Conservation (phyloP, 352 stramenopile species). For the Phytophthora pisi region DNA sequence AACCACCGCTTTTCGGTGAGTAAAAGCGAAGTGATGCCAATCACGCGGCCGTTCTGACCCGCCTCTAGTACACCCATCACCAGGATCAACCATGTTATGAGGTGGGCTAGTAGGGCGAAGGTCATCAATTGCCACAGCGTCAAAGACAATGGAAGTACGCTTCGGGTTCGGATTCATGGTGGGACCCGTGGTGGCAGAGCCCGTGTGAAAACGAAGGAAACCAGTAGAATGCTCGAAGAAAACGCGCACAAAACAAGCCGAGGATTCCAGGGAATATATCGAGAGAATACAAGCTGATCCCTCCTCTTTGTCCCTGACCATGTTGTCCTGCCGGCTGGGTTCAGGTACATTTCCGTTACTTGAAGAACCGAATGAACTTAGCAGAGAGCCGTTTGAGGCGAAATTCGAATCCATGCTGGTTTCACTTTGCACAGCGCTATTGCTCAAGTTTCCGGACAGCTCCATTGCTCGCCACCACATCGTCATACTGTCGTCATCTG, state of each 20-base stretch:
- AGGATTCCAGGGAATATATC: slow-evolving; percentile 69
- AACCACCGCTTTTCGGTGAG: slow-evolving; percentile 71
- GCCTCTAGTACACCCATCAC: not conserved
- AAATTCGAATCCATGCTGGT: not conserved
- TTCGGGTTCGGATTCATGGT: slow-evolving; percentile 66
- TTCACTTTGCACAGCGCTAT: not conserved
- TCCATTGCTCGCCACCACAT: slow-evolving; percentile 73
- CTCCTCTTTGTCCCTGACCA: slow-evolving; percentile 31
- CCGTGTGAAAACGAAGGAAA: slow-evolving; percentile 70
- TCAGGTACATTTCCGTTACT: not conserved
- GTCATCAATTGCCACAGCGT: slow-evolving; percentile 60
- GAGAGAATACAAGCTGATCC: slow-evolving; percentile 72
- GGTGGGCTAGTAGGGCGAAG: slow-evolving; percentile 25
- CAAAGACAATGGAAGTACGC: slow-evolving; percentile 62
- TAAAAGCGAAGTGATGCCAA: slow-evolving; percentile 80
- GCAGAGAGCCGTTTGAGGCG: slow-evolving; percentile 4
- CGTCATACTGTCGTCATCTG: slow-evolving; percentile 34
- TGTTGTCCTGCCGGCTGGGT: not conserved
- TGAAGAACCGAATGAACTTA: slow-evolving; percentile 22
- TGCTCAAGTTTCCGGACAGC: slow-evolving; percentile 51
- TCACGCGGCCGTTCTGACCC: slow-evolving; percentile 37
- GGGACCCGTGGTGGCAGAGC: slow-evolving; percentile 48
- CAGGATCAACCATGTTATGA: not conserved
- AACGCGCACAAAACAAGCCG: slow-evolving; percentile 66
- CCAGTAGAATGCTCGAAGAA: slow-evolving; percentile 80